A percentile compares a stretch with the other conserved stretches of the same genome.
phyloP scores from a whole-genome alignment of 805 yeast species.

The Kodamaea jinghongensis region DNA sequence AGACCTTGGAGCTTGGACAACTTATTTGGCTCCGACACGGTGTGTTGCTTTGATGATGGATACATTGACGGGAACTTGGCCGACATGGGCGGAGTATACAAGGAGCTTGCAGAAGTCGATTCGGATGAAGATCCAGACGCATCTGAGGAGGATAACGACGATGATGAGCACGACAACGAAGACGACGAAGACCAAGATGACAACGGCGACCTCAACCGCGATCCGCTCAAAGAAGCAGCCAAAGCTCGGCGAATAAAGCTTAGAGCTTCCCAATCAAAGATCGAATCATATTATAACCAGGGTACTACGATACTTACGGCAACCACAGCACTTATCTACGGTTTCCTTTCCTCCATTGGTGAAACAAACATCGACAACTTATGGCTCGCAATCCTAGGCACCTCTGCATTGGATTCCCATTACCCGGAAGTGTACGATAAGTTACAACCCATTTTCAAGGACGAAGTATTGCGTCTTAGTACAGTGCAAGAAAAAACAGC shows the following conservation, averaged over 20 bases:
- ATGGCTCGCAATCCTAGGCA: conserved; percentile 89
- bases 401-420: conserved; percentile 71
- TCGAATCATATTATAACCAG: conserved; percentile 77
- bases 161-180: conserved; percentile 26
- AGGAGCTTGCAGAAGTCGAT: conserved; percentile 35
- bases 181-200: conserved; percentile 32
- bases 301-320: conserved; percentile 81
- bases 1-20: conserved; percentile 97
- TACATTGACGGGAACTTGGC: conserved; percentile 56
- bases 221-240: conserved; percentile 10
- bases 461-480: conserved; percentile 74
- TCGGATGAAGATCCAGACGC: conserved; percentile 32
- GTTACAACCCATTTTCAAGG: conserved; percentile 69
- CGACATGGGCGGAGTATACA: conserved; percentile 62
- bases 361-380: conserved; percentile 67
- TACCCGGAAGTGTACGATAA: conserved; percentile 73
- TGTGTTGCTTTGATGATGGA: conserved; percentile 88
- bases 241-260: conserved; percentile 39
- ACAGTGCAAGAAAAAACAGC: conserved; percentile 41
- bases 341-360: conserved; percentile 76
- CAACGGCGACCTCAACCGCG: conserved; percentile 19
- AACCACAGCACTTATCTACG: conserved; percentile 73
- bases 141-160: conserved; percentile 36
- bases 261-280: conserved; percentile 37
- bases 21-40: conserved; percentile 74